Conservation (phyloP, 2,329 filamentous ascomycete genomes). For the Aspergillus fischeri region DNA sequence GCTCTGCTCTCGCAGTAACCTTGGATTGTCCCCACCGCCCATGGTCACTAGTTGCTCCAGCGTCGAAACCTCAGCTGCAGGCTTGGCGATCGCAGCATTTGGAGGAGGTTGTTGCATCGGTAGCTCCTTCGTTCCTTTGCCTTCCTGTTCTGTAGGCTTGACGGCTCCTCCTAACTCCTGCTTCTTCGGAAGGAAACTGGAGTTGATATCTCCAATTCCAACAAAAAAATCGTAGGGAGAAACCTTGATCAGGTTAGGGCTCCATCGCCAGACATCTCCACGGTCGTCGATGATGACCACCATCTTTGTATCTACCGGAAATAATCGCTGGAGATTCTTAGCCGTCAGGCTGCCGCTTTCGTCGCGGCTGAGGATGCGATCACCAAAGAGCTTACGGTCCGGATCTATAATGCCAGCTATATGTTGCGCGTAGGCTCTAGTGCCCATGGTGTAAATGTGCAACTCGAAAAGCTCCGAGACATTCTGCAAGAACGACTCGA, state of each 20-base stretch:
- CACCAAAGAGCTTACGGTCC: slow-evolving; percentile 81
- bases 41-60: slow-evolving; percentile 75
- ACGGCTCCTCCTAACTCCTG: slow-evolving; percentile 50
- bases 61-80: slow-evolving; percentile 47
- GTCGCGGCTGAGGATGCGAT: slow-evolving; percentile 91
- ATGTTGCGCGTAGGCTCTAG: slow-evolving; percentile 86
- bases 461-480: slow-evolving; percentile 83
- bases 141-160: slow-evolving; percentile 21
- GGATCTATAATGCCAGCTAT: slow-evolving; percentile 94
- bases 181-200: slow-evolving; percentile 86
- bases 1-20: slow-evolving; percentile 67
- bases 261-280: slow-evolving; percentile 94
- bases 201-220: slow-evolving; percentile 97
- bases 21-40: slow-evolving; percentile 65
- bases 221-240: slow-evolving; percentile 96
- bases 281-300: slow-evolving; percentile 98
- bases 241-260: slow-evolving; percentile 89
- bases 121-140: slow-evolving; percentile 22
- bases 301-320: slow-evolving; percentile 97
- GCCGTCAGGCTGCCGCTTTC: slow-evolving; percentile 91
- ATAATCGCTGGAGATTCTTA: slow-evolving; percentile 85
- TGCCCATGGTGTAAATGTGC: slow-evolving; percentile 99
- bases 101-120: slow-evolving; percentile 21
- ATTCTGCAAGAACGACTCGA: slow-evolving; percentile 73
- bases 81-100: slow-evolving; percentile 29